phyloP scores from a whole-genome alignment of 1,284 basidiomycete genomes.

The Puccinia sorghi region DNA sequence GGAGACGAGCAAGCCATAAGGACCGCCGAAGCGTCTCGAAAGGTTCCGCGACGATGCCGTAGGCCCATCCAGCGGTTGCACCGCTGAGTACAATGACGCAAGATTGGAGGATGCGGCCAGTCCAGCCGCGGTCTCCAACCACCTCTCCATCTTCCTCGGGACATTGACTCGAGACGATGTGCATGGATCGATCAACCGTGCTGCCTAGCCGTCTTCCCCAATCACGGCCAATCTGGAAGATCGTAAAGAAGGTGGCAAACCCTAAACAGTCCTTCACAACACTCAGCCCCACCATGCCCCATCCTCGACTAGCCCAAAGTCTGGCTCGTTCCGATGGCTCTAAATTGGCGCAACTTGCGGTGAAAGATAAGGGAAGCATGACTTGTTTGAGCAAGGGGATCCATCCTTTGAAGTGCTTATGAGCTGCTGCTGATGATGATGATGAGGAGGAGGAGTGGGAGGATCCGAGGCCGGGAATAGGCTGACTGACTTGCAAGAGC shows the following conservation, averaged over 20 bases:
- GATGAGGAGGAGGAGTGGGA: not conserved
- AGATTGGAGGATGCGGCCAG: constrained; percentile 31
- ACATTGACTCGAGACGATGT: constrained; percentile 3
- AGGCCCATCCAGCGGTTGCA: constrained; percentile 32
- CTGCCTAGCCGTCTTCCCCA: constrained; percentile 16
- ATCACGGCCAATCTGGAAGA: constrained; percentile 47
- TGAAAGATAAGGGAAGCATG: constrained; percentile 15
- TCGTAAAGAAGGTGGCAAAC: constrained; percentile 26
- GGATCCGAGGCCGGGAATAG: not conserved
- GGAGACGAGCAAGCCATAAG: constrained; percentile 32
- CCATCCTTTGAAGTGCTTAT: constrained; percentile 20
- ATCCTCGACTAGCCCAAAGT: constrained; percentile 21
- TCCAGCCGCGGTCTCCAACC: constrained; percentile 24
- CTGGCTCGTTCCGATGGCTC: not conserved
- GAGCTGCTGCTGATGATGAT: not conserved
- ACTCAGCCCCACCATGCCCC: constrained; percentile 22
- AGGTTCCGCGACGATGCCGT: constrained; percentile 33
- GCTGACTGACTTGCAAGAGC: constrained; percentile 22
- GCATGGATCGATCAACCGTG: constrained; percentile 23
- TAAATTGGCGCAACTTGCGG: not conserved
- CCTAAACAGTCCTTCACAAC: constrained; percentile 34
- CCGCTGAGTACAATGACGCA: constrained; percentile 35
- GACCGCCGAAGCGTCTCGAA: constrained; percentile 15
- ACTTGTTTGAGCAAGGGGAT: constrained; percentile 33
- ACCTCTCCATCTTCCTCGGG: not conserved